phyloP scores from a whole-genome alignment of 768 basidiomycete genomes.

The Polyporus arcularius region DNA sequence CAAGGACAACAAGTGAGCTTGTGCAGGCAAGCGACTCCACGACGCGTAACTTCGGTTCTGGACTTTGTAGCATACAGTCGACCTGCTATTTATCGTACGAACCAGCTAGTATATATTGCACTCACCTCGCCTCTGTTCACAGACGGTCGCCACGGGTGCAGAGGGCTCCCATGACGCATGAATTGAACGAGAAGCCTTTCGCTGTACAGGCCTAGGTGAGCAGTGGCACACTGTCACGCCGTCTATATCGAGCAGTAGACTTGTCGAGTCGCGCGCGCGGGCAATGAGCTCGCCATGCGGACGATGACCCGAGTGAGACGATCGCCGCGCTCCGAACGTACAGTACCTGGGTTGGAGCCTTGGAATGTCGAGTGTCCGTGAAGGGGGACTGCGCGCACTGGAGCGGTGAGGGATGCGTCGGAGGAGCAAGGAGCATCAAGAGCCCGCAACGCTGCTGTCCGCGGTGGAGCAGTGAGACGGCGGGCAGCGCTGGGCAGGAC shows the following conservation, averaged over 20 bases:
- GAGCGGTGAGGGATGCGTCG: too few relatives aligned
- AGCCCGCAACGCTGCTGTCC: too few relatives aligned
- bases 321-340: too few relatives aligned
- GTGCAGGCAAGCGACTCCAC: not conserved
- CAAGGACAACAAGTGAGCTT: slow-evolving; percentile 2
- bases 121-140: not conserved
- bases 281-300: too few relatives aligned
- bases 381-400: too few relatives aligned
- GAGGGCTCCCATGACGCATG: too few relatives aligned
- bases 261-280: not conserved
- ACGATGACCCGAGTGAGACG: too few relatives aligned
- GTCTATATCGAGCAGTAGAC: too few relatives aligned
- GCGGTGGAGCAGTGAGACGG: not conserved
- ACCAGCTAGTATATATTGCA: not conserved
- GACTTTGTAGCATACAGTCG: too few relatives aligned
- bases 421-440: too few relatives aligned
- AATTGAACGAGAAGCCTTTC: not conserved
- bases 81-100: not conserved
- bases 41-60: not conserved
- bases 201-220: not conserved
- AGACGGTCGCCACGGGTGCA: not conserved
- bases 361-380: too few relatives aligned
- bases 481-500: not conserved
- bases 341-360: too few relatives aligned
- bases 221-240: not conserved